These are phyloP conservation scores for Thraustochytrium sp. DNA, from an alignment of 352 stramenopile genomes.

Conservation along the genomic window DNA sequence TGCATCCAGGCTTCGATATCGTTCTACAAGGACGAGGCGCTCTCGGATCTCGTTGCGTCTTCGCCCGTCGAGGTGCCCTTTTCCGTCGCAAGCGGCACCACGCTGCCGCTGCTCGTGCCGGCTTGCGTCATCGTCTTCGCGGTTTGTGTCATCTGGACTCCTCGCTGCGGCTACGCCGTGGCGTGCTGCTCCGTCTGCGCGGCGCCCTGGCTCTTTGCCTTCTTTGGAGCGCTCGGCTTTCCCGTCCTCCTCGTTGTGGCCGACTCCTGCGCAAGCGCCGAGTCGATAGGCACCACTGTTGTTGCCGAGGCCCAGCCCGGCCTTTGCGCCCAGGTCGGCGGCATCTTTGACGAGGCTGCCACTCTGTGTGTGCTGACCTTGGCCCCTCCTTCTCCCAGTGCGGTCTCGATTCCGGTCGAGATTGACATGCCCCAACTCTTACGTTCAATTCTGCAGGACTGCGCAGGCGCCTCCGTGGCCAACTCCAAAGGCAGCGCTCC, in stretches of 20 bases:
- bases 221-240: constrained; percentile 26
- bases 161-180: not conserved
- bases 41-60: not conserved
- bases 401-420: not conserved
- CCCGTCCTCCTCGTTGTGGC: constrained; percentile 12
- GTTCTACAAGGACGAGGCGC: not conserved
- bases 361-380: no score
- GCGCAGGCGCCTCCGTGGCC: not conserved
- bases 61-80: not conserved
- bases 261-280: constrained; percentile 7
- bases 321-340: constrained; percentile 1
- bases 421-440: not conserved
- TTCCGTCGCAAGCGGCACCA: not conserved
- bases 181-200: constrained; percentile 9
- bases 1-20: constrained; percentile 31
- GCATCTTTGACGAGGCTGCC: not conserved
- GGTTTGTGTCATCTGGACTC: not conserved
- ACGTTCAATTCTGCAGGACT: not conserved
- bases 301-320: not conserved
- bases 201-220: constrained; percentile 16
- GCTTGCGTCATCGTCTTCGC: not conserved
- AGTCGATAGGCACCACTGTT: not conserved
- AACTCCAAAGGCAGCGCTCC: not conserved
- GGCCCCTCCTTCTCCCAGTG: no score
- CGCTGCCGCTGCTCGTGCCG: not conserved